Evolutionary conservation across 306 rosid species (phyloP).

Genomic region (Dicorynia guianensis): DNA sequence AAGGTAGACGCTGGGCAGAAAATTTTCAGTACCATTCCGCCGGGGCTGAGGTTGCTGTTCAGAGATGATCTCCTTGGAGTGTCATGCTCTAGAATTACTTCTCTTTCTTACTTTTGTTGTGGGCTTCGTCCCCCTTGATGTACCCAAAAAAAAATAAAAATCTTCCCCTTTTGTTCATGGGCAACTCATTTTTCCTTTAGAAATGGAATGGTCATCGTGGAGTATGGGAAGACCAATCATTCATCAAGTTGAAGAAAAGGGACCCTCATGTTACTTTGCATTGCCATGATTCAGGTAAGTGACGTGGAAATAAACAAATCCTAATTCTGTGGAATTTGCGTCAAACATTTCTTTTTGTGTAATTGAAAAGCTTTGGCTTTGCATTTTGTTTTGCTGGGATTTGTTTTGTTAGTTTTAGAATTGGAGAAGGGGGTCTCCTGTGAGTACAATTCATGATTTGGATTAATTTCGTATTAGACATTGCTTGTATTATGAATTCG

Average conservation of each 20-base stretch:
- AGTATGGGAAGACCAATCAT: constrained; percentile 89
- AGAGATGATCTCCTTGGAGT: too few species aligned
- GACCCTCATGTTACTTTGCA: constrained; percentile 85
- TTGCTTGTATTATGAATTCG: not conserved
- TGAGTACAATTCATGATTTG: not conserved
- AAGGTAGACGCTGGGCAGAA: too few species aligned
- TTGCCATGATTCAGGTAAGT: constrained; percentile 89
- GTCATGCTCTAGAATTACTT: too few species aligned
- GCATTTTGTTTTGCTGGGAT: not conserved
- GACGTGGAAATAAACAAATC: not conserved
- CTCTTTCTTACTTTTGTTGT: too few species aligned
- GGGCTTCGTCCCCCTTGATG: too few species aligned
- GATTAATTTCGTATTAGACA: too few species aligned
- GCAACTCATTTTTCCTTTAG: constrained; percentile 53
- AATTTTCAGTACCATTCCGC: too few species aligned
- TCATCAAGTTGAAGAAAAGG: constrained; percentile 92
- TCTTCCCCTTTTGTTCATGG: constrained; percentile 31
- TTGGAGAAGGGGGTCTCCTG: not conserved
- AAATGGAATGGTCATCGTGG: constrained; percentile 61
- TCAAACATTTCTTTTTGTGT: not conserved
- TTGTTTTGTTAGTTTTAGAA: not conserved
- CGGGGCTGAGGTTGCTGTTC: too few species aligned
- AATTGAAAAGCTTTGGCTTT: not conserved
- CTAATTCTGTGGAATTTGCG: not conserved
- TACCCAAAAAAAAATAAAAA: too few species aligned